Evolutionary conservation across 192 early-diverging fungal species (phyloP).

Genomic region (Chytriomyces sp.): DNA sequence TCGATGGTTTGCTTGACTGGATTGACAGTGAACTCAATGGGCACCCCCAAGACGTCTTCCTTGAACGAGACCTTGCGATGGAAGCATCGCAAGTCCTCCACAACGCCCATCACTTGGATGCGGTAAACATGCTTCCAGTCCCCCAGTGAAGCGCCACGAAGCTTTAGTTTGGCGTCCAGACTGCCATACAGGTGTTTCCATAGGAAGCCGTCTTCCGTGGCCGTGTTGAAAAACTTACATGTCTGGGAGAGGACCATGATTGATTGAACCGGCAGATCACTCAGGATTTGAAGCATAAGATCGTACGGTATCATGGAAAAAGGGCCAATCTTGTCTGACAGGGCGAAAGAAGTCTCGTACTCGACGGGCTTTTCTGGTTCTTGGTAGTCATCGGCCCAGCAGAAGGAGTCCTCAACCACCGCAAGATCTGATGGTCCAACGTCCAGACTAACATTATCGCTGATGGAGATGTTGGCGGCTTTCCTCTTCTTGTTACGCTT

Average conservation of each 20-base stretch:
- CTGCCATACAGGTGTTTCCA: conserved; percentile 21
- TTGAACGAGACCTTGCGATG: conserved; percentile 29
- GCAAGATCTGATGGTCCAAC: neutral
- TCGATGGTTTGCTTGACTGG: conserved; percentile 37
- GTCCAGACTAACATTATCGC: neutral
- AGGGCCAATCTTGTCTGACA: neutral
- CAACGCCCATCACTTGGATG: conserved; percentile 28
- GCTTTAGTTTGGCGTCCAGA: conserved; percentile 10
- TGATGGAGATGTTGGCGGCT: neutral
- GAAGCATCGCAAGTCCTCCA: conserved; percentile 36
- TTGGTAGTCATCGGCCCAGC: no score
- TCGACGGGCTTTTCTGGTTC: no score
- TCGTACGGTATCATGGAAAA: conserved; percentile 18
- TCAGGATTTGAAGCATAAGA: conserved; percentile 14
- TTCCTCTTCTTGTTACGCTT: conserved; percentile 8
- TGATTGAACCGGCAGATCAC: conserved; percentile 15
- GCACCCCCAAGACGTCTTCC: conserved; percentile 40
- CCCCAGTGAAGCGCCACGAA: conserved; percentile 3
- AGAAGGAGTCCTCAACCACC: no score
- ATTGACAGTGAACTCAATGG: conserved; percentile 40
- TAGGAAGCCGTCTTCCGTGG: conserved; percentile 24
- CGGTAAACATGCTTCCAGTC: conserved; percentile 31
- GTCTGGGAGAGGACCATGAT: neutral
- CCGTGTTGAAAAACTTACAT: conserved; percentile 11
- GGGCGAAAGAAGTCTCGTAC: no score